Evolutionary conservation across 148 eudicot species (phyloP).

Genomic region (Polygonum maritimum): DNA sequence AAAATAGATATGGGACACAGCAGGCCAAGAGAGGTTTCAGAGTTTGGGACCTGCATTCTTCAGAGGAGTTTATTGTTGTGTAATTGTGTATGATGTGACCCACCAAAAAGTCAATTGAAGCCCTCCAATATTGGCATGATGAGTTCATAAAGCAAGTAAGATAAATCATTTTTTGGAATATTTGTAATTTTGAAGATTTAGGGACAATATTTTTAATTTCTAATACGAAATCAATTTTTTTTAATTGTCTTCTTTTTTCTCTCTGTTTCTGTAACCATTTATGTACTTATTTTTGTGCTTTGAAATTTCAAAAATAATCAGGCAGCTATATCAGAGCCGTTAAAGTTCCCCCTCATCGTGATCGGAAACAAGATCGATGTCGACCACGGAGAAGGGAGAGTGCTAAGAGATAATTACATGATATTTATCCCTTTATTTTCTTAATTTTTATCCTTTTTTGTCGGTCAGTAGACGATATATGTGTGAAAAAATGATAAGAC

Average conservation of each 20-base stretch:
- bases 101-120: constrained; percentile 32
- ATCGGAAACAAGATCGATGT: constrained; percentile 63
- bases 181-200: no score
- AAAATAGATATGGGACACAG: constrained; percentile 62
- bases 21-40: constrained; percentile 61
- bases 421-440: neutral
- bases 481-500: no score
- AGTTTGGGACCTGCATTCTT: constrained; percentile 55
- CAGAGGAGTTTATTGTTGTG: constrained; percentile 56
- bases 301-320: constrained; percentile 11
- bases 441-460: neutral
- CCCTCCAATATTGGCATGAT: constrained; percentile 46
- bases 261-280: neutral
- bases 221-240: neutral
- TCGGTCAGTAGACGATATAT: no score
- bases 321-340: constrained; percentile 46
- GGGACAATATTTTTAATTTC: no score
- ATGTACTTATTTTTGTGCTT: neutral
- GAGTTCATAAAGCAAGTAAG: constrained; percentile 34
- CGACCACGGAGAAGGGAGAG: constrained; percentile 38
- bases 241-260: neutral
- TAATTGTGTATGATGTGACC: constrained; percentile 51
- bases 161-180: neutral
- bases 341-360: constrained; percentile 47
- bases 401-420: constrained; percentile 20